Base-by-base conservation (phyloP, 106 monocot species). In the Allium sativum region DNA sequence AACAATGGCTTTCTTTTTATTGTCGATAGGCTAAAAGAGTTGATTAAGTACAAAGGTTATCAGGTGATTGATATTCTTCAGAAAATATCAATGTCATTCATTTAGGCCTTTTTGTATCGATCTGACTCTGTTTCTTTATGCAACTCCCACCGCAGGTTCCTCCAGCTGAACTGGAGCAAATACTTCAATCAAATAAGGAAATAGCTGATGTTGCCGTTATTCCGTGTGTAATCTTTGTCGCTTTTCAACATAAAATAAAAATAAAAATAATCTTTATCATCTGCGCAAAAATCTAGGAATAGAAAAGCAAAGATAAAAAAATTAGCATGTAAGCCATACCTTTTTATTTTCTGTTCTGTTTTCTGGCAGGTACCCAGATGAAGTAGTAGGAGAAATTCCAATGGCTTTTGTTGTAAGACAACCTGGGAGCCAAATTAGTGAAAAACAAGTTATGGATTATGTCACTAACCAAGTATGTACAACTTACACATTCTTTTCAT, bases 201-300 rank as follows among this genome's bases (percentile, higher is more conserved):
- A 83, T 91, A 44, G 76, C 70, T 59, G 91, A 86, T 65, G 83
- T 77, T 42, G 86, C 91, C 20, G 86, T 91, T 15, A 78, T 91
- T 54, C 91, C 91, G 91, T 91, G 78, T 68, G 86, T 78, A 59
- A 15, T 44, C 55, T 18, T 12, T 14, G 2, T 31, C 5, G 5
- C 5, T 31, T 31, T n/a, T n/a, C n/a, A n/a, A n/a, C n/a, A n/a
- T n/a, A n/a, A n/a, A n/a, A n/a, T n/a, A n/a, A n/a, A n/a, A n/a
- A n/a, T n/a, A n/a, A 31, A 31, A 31, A 3, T 31, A 5, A 5
- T 31, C 31, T 31, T 31, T 31, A 31, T 31, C 31, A 31, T 31
- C 31, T 31, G 2, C 31, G 31, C 4, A 2, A 31, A 31, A 31
- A 31, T 31, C n/a, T n/a, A n/a, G n/a, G n/a, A n/a, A n/a, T n/a